Percentiles rank a stretch among this genome's conserved stretches.
These are phyloP conservation scores for Zostera marina DNA, from an alignment of 116 monocot species.

Conservation along the genomic window DNA sequence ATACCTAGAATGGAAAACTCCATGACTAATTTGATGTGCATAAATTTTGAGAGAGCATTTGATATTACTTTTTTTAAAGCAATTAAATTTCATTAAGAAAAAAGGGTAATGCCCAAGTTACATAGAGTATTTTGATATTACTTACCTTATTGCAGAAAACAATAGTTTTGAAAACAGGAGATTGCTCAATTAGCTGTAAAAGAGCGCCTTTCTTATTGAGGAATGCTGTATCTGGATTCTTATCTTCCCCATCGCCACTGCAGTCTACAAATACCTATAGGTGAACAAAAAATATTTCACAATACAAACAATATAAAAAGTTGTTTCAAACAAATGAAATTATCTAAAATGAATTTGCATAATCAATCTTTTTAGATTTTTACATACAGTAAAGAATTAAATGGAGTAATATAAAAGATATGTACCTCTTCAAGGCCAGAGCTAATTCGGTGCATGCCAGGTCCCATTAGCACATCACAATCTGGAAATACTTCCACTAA, in stretches of 20 bases:
- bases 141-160: conserved; percentile 96
- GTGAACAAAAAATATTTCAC: background rate
- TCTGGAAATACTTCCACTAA: conserved; percentile 82
- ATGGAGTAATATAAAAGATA: background rate
- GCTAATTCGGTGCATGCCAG: conserved; percentile 87
- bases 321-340: background rate
- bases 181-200: conserved; percentile 53
- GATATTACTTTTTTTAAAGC: no score
- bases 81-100: no score
- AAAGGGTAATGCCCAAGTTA: no score
- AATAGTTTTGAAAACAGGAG: conserved; percentile 70
- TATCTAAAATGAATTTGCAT: background rate
- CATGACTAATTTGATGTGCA: no score
- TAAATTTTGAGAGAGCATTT: background rate
- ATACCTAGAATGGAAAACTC: no score
- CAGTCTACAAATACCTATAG: conserved; percentile 82
- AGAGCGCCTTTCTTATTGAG: conserved; percentile 71
- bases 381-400: no score
- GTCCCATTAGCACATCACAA: conserved; percentile 71
- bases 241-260: conserved; percentile 74
- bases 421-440: conserved; percentile 85
- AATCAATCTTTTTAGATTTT: no score
- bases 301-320: background rate
- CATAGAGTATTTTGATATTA: no score
- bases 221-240: conserved; percentile 78